Base-by-base conservation (phyloP, 495 filamentous ascomycete species). In the Haplographium delicatum region DNA sequence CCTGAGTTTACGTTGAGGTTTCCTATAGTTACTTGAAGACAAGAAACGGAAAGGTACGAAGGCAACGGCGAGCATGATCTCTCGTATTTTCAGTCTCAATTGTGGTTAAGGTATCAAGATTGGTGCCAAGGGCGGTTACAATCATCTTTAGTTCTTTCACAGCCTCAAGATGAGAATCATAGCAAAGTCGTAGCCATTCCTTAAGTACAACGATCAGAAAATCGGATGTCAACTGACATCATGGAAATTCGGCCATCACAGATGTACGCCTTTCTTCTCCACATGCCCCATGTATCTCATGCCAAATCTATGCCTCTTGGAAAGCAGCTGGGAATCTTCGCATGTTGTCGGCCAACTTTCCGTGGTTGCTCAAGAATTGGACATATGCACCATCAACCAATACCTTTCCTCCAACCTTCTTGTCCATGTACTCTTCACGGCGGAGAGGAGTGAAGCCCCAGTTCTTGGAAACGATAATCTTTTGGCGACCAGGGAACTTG, bases 401-500 rank as follows among this genome's bases (percentile, higher is more conserved):
- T 72, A 98, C 80, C 70, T 82, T 82, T 68, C 93, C 93, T 69
- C 82, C 84, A 68, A 85, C 75, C 80, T 93, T 90, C 77, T 88
- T 84, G 74, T 87, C 78, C 63, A 94, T 73, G 77, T 96, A 98
- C 70, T 98, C 93, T 53, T 96, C 93, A 63, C 94, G 91, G 61
- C 88, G 86, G 60, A 98, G 87, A 67, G 88, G 88, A 50, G 93
- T 98, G 86, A 97, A 98, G 57, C 93, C 93, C 93, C 93, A 98
- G 79, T 96, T 96, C 86, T 98, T 98, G 78, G 84, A 89, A 74
- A 96, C 84, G 67, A 98, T 95, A 76, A 98, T 95, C 89, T 98
- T 97, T 83, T 98, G 93, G 74, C 93, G 91, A 72, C 93, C 93
- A 56, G 93, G 93, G 86, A 98, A 98, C 86, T 98, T 98, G 85